Percentiles rank a stretch among this genome's conserved stretches.
Conservation (phyloP, 768 basidiomycete genomes). For the Cystobasidium onofrii region DNA sequence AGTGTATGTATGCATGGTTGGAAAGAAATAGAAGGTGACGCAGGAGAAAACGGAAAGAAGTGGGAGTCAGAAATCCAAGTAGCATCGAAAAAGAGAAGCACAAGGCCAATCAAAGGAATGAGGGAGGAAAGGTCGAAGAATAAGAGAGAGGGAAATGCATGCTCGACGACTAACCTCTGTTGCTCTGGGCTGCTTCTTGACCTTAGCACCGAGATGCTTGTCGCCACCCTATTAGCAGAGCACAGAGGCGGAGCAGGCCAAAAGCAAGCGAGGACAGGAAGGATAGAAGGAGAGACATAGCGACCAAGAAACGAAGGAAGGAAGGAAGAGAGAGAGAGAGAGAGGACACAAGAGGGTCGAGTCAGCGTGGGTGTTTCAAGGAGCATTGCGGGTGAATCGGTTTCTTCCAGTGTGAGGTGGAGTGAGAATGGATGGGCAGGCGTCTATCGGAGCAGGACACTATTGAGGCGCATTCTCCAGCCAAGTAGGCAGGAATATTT, state of each 20-base stretch:
- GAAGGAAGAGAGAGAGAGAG: slow-evolving; percentile 39
- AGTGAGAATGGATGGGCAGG: too few relatives aligned
- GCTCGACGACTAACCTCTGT: slow-evolving; percentile 41
- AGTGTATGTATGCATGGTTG: too few relatives aligned
- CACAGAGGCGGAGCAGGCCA: background rate
- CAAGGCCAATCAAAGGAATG: background rate
- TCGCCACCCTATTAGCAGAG: slow-evolving; percentile 34
- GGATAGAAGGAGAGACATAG: slow-evolving; percentile 22
- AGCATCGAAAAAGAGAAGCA: background rate
- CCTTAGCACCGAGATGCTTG: slow-evolving; percentile 39
- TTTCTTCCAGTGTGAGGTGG: too few relatives aligned
- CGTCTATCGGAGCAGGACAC: too few relatives aligned
- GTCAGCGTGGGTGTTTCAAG: background rate
- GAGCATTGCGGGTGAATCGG: too few relatives aligned
- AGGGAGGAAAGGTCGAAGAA: background rate
- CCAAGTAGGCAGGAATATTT: too few relatives aligned
- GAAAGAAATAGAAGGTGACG: background rate
- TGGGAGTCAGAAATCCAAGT: background rate
- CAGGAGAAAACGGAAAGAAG: background rate
- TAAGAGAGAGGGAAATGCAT: background rate
- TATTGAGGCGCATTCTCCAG: too few relatives aligned
- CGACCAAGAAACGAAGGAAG: slow-evolving; percentile 41
- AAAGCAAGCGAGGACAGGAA: slow-evolving; percentile 8
- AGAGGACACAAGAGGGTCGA: slow-evolving; percentile 30
- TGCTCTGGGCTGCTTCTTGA: slow-evolving; percentile 43